A percentile compares a stretch with the other conserved stretches of the same genome.
These are phyloP conservation scores for Chlorophyllum brunneum DNA, from an alignment of 768 basidiomycete genomes.

Conservation along the genomic window DNA sequence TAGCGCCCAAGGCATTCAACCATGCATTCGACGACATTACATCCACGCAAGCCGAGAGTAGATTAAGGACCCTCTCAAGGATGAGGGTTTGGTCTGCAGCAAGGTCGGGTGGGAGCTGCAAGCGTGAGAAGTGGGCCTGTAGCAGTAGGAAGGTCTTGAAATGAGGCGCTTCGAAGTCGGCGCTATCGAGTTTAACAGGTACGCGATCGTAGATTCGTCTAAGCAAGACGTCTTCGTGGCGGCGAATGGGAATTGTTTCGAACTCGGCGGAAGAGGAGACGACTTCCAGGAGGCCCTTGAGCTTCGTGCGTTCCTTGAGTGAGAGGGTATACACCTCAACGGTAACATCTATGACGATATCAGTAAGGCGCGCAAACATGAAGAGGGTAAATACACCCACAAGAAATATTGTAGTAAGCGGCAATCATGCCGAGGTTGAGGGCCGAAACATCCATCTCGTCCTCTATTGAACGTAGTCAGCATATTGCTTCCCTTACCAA, in stretches of 20 bases:
- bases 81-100: constrained; percentile 88
- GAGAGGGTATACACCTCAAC: constrained; percentile 97
- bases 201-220: constrained; percentile 93
- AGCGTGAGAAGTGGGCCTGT: constrained; percentile 94
- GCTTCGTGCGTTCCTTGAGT: constrained; percentile 92
- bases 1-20: constrained; percentile 91
- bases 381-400: constrained; percentile 36
- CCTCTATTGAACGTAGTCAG: constrained; percentile 44
- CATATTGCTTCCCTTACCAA: background rate
- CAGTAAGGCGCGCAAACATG: background rate
- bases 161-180: constrained; percentile 89
- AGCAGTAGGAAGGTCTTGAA: constrained; percentile 98
- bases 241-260: constrained; percentile 90
- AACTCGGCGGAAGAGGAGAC: constrained; percentile 97
- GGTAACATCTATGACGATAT: constrained; percentile 65
- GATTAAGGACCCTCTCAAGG: constrained; percentile 85
- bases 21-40: constrained; percentile 98
- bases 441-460: constrained; percentile 89
- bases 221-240: constrained; percentile 83
- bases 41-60: constrained; percentile 93
- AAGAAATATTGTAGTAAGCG: constrained; percentile 92
- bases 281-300: constrained; percentile 95
- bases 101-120: constrained; percentile 90
- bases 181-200: constrained; percentile 84
- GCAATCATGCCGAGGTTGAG: constrained; percentile 99